These are phyloP conservation scores for Euphrasia arctica DNA, from an alignment of 305 asterid species.

Conservation along the genomic window DNA sequence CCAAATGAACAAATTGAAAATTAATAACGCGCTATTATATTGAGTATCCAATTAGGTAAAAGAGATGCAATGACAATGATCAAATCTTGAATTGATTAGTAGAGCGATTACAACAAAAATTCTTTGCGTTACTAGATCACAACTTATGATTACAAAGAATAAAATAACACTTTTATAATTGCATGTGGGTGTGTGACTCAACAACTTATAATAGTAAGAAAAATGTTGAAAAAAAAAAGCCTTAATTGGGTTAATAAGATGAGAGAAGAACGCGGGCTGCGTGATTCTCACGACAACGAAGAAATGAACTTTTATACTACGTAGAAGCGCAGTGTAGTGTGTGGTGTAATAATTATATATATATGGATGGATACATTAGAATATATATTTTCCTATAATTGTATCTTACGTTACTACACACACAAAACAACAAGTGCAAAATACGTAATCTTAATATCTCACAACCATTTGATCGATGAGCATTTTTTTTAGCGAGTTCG, in stretches of 20 bases:
- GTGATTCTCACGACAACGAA: neutral
- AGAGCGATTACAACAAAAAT: conserved; percentile 33
- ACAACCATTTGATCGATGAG: neutral
- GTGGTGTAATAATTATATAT: neutral
- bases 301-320: neutral
- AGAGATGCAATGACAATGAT: conserved; percentile 19
- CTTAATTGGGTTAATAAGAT: too few relatives aligned
- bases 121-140: conserved; percentile 26
- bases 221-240: neutral
- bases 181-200: neutral
- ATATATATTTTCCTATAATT: neutral
- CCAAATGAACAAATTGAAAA: too few relatives aligned
- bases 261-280: neutral
- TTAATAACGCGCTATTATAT: too few relatives aligned
- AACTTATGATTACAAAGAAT: conserved; percentile 25
- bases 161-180: neutral
- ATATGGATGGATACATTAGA: neutral
- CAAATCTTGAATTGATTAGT: conserved; percentile 30
- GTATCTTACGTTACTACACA: neutral
- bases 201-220: neutral
- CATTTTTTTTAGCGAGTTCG: too few relatives aligned
- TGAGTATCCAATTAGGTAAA: conserved; percentile 11
- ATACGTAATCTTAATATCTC: conserved; percentile 1
- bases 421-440: conserved; percentile 2
- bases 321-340: neutral